Percentiles rank a stretch among this genome's conserved stretches.
Evolutionary conservation across 768 basidiomycete species (phyloP).

Genomic region (Leccinum sublutescens): DNA sequence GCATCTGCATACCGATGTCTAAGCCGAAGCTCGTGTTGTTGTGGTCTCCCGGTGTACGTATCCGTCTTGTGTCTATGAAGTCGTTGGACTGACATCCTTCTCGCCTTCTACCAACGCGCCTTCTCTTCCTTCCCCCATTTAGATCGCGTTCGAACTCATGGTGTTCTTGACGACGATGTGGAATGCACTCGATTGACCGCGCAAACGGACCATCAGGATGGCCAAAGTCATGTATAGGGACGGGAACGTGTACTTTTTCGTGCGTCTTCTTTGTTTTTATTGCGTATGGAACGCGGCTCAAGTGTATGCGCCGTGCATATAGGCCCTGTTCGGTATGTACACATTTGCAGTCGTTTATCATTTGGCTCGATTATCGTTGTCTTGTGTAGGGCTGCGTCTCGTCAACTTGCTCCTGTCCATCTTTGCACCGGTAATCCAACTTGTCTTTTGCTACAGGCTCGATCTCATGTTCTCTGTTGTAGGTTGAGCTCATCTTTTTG

Average conservation of each 20-base stretch:
- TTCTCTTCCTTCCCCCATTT: neutral
- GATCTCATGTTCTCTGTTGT: neutral
- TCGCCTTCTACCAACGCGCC: neutral
- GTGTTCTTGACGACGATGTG: conserved; percentile 16
- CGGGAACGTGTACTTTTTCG: conserved; percentile 26
- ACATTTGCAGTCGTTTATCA: neutral
- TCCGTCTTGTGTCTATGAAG: no score
- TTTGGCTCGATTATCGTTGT: neutral
- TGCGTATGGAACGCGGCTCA: neutral
- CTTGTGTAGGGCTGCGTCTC: conserved; percentile 21
- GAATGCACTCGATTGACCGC: neutral
- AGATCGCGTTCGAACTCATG: conserved; percentile 32
- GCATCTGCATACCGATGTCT: no score
- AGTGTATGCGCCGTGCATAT: neutral
- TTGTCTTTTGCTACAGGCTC: no score
- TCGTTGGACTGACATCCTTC: no score
- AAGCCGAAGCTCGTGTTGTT: no score
- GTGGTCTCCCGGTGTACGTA: no score
- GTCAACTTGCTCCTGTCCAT: conserved; percentile 19
- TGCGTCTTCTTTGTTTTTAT: neutral
- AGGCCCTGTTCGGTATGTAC: conserved; percentile 23
- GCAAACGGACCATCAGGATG: conserved; percentile 13
- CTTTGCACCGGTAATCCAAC: conserved; percentile 19
- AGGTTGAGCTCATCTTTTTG: conserved; percentile 24
- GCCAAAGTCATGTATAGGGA: conserved; percentile 14